Evolutionary conservation across 345 rosid species (phyloP).

Genomic region (Tarenaya hassleriana): DNA sequence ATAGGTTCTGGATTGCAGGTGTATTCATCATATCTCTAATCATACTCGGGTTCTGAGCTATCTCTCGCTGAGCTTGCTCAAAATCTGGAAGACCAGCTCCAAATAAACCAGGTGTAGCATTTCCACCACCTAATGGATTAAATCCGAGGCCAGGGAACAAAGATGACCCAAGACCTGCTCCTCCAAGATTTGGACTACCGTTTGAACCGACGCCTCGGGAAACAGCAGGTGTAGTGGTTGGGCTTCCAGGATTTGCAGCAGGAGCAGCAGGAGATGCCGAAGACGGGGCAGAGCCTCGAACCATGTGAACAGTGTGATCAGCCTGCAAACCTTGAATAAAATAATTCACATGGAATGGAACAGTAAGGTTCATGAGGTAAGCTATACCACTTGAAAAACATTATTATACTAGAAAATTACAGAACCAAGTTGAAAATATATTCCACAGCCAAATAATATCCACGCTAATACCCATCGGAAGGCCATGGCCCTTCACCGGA

Average conservation of each 20-base stretch:
- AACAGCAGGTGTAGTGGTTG: slow-evolving; percentile 38
- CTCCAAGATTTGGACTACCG: slow-evolving; percentile 44
- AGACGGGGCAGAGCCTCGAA: slow-evolving; percentile 58
- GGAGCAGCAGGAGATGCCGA: slow-evolving; percentile 48
- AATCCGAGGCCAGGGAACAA: slow-evolving; percentile 75
- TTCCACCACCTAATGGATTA: slow-evolving; percentile 46
- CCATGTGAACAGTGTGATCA: slow-evolving; percentile 93
- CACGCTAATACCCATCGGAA: no score
- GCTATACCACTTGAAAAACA: neutral
- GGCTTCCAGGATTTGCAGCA: slow-evolving; percentile 36
- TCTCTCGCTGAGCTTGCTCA: slow-evolving; percentile 76
- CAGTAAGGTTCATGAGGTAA: slow-evolving; percentile 2
- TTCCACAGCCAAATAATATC: no score
- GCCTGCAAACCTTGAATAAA: slow-evolving; percentile 66
- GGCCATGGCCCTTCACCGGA: no score
- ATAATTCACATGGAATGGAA: slow-evolving; percentile 12
- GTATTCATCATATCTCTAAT: slow-evolving; percentile 82
- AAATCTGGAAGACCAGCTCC: slow-evolving; percentile 71
- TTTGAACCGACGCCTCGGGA: slow-evolving; percentile 52
- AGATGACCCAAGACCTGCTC: slow-evolving; percentile 51
- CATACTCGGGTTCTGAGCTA: slow-evolving; percentile 69
- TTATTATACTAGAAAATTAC: neutral
- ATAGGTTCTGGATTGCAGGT: slow-evolving; percentile 68
- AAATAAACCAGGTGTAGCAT: slow-evolving; percentile 49
- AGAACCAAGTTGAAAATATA: no score